Conservation (phyloP, 257 asterid genomes). For the Thymus quinquecostatus region DNA sequence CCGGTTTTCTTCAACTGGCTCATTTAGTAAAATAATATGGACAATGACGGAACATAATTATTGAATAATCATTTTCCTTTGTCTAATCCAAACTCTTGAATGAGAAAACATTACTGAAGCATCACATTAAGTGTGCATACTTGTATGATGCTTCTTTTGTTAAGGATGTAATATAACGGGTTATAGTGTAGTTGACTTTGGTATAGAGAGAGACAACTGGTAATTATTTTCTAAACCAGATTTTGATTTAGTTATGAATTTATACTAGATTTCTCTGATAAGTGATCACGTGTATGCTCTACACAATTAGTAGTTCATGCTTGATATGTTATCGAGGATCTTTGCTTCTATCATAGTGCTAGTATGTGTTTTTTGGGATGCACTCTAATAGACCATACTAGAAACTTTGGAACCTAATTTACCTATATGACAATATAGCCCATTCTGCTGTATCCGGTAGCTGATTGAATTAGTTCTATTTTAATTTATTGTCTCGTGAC, state of each 20-base stretch:
- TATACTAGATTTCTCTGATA: background rate
- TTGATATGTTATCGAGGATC: background rate
- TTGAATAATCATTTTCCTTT: background rate
- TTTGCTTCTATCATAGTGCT: conserved; percentile 10
- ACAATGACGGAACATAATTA: background rate
- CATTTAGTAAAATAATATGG: background rate
- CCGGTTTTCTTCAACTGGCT: background rate
- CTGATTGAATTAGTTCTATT: conserved; percentile 11
- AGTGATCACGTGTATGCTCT: background rate
- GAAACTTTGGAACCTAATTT: conserved; percentile 16
- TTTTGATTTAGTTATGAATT: background rate
- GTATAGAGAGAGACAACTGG: background rate
- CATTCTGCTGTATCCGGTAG: conserved; percentile 3
- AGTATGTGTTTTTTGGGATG: conserved; percentile 8
- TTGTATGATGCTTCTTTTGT: background rate
- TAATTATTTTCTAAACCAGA: background rate
- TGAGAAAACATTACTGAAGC: background rate
- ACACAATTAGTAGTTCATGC: background rate
- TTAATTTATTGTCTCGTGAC: conserved; percentile 30
- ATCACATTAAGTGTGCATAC: background rate
- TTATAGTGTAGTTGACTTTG: background rate
- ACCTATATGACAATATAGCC: background rate
- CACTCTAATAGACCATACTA: background rate
- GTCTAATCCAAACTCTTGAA: background rate
- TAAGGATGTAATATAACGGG: background rate